Evolutionary conservation across 2,329 filamentous ascomycete genomes (phyloP).

Genomic region (Arthrobotrys entomopaga): DNA sequence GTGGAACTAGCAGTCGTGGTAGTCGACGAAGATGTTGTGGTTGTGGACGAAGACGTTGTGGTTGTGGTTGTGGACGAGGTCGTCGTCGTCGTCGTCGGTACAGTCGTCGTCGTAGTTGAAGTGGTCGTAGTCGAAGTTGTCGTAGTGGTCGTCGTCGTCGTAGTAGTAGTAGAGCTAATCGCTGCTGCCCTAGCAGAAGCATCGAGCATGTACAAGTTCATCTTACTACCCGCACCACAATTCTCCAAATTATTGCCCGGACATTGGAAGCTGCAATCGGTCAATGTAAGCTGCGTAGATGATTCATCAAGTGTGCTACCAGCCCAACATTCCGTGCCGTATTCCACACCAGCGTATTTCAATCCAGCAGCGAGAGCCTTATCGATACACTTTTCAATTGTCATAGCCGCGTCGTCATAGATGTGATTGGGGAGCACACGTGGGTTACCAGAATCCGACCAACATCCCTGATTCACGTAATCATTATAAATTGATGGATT

Average conservation of each 20-base stretch:
- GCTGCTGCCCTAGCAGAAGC: slow-evolving; percentile 54
- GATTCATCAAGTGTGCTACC: slow-evolving; percentile 9
- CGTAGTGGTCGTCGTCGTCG: slow-evolving; percentile 25
- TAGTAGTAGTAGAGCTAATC: slow-evolving; percentile 44
- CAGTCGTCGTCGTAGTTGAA: slow-evolving; percentile 42
- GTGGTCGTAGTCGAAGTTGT: slow-evolving; percentile 25
- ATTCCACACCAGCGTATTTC: slow-evolving; percentile 62
- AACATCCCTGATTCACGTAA: slow-evolving; percentile 42
- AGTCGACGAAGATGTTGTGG: not conserved
- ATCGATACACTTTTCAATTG: slow-evolving; percentile 60
- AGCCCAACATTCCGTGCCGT: slow-evolving; percentile 44
- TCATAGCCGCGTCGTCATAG: slow-evolving; percentile 57
- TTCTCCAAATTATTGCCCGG: slow-evolving; percentile 66
- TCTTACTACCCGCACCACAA: slow-evolving; percentile 68
- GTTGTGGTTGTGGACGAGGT: slow-evolving; percentile 1
- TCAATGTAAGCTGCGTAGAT: not conserved
- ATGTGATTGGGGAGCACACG: slow-evolving; percentile 21
- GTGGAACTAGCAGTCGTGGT: slow-evolving; percentile 13
- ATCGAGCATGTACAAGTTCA: slow-evolving; percentile 60
- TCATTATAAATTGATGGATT: slow-evolving; percentile 35
- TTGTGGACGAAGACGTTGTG: not conserved
- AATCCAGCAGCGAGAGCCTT: slow-evolving; percentile 59
- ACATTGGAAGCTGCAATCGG: slow-evolving; percentile 68
- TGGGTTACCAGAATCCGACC: slow-evolving; percentile 6
- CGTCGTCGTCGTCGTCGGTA: slow-evolving; percentile 29